A percentile compares a stretch with the other conserved stretches of the same genome.
These are phyloP conservation scores for Filobasidium wieringae DNA, from an alignment of 768 basidiomycete species.

Conservation along the genomic window DNA sequence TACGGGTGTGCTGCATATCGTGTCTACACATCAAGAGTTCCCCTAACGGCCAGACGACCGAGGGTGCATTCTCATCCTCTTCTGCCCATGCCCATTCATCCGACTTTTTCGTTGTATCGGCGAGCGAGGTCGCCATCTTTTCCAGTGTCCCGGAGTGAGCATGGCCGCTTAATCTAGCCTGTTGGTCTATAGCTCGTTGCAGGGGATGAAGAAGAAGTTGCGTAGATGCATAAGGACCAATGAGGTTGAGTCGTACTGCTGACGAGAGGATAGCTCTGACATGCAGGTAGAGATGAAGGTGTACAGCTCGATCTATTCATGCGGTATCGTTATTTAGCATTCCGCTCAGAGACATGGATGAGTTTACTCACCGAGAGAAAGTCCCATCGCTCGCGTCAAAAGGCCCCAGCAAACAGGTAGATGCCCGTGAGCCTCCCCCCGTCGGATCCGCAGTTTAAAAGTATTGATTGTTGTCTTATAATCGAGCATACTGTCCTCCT, in stretches of 20 bases:
- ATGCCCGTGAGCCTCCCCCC: conserved; percentile 62
- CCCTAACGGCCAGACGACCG: conserved; percentile 89
- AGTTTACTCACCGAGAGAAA: conserved; percentile 52
- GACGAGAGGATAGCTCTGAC: conserved; percentile 81
- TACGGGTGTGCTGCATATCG: conserved; percentile 86
- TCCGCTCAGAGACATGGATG: neutral
- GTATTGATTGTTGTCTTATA: conserved; percentile 47
- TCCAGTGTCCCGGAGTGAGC: neutral
- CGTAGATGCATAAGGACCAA: conserved; percentile 88
- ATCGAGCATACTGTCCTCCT: conserved; percentile 4
- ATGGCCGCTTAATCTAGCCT: neutral
- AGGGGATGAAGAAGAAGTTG: conserved; percentile 67
- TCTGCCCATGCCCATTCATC: conserved; percentile 20
- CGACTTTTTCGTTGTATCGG: neutral
- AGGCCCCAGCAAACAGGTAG: conserved; percentile 85
- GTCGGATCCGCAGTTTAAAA: conserved; percentile 58
- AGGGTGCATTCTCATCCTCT: conserved; percentile 50
- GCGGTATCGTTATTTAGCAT: conserved; percentile 58
- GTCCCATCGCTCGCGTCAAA: conserved; percentile 61
- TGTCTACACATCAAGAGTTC: conserved; percentile 83
- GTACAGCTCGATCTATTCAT: conserved; percentile 65
- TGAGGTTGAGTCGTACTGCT: conserved; percentile 75
- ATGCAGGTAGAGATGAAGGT: conserved; percentile 86
- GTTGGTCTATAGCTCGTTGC: conserved; percentile 29
- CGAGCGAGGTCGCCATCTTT: neutral